Evolutionary conservation across 169 alveolate genomes (phyloP), one percentile per base, ranked within the genome.

Genomic region (Theileria orientalis): DNA sequence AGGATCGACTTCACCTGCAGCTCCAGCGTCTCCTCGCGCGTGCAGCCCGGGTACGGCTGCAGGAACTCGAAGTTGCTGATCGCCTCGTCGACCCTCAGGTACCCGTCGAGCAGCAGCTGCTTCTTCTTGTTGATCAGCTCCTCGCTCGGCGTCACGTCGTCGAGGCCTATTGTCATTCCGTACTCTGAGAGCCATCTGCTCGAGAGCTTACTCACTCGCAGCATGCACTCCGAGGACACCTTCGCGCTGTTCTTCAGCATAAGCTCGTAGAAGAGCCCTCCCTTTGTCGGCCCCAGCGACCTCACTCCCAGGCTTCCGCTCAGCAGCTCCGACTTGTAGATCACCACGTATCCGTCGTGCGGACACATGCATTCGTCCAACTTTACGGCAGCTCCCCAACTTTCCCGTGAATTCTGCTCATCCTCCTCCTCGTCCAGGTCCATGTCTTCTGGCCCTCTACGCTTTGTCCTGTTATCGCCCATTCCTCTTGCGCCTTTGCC

Each of bases 161-260:
- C 97, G n/a, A 97, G 93, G 0, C 99, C 99, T n/a, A 97, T 94
- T 9, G 99, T 94, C 97, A 97, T 94, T 30, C 99, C 99, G 77
- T 93, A 91, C 59, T 96, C 93, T 32, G 97, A 88, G 40, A 97
- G 84, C 96, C 98, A 98, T 62, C 99, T 84, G 52, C 98, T 92
- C 30, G 98, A 80, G 30, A 97, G 92, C 87, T 96, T 96, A 8
- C 99, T 94, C 23, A 98, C 86, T 82, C 99, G 94, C 16, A 94
- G 91, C 98, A 98, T 95, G 84, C 97, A 92, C 61, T 91, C 93
- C 0, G 98, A 96, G 3, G 99, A 97, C 51, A 93, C 90, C 51
- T 90, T 83, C 25, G 92, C 69, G 33, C 95, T 92, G 75, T 96
- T 95, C 64, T 97, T 98, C 59, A 98, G 93, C 33, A 95, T 86